Evolutionary conservation across 2,329 filamentous ascomycete species (phyloP), one percentile per base, ranked within the genome.

Genomic region (Sclerotinia spermophila): DNA sequence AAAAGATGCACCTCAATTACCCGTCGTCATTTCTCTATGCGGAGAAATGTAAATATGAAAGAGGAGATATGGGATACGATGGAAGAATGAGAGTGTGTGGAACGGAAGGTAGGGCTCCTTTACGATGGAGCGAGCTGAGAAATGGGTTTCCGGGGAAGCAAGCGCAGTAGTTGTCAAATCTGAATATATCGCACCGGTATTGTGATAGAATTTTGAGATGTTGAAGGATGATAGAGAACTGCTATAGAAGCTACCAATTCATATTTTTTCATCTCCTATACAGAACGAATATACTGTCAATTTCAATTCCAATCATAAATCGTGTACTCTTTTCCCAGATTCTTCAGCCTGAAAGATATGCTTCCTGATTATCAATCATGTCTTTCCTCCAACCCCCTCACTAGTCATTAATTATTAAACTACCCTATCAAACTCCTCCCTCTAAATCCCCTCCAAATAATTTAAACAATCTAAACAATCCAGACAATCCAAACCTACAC

Each of bases 31-130:
- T 78, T 85, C 89, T 15, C 90, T 96, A 83, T 97, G 95, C 78
- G 96, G 96, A 42, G 94, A 98, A 86, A 97, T 98, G 94, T 98
- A 64, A 38, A n/a, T n/a, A n/a, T 30, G 45, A 19, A 45, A n/a
- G 10, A 30, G 40, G 27, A n/a, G 24, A 33, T 13, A 21, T 8
- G 24, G 5, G 8, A 51, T 10, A 33, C 17, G 3, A 53, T 5
- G 33, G 11, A 33, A 65, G 27, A 17, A 3, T 40, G 13, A 3
- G 33, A 38, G n/a, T 5, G 42, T 5, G 19, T 38, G 24, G 4
- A 19, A 38, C n/a, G 24, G 10, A 7, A 38, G 33, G 15, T 64
- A n/a, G 15, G 61, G 13, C 1, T 51, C 4, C 33, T 65, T 24
- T 2, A 13, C 24, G 11, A 33, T 44, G 13, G 17, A 19, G 21